Conservation (phyloP, 108 stramenopile species). For the Asterionellopsis glacialis region DNA sequence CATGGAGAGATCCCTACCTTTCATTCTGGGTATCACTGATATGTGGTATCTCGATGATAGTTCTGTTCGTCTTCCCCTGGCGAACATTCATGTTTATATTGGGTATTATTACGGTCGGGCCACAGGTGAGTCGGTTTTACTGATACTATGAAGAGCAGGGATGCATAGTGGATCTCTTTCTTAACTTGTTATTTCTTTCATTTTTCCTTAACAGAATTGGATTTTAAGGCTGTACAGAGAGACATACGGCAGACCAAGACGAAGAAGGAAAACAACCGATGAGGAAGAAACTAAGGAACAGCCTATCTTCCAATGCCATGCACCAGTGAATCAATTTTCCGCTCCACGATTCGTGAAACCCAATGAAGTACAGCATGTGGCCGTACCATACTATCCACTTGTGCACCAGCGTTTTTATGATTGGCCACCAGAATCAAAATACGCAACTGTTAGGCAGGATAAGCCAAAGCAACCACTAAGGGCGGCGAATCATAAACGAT, state of each 20-base stretch:
- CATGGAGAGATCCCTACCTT: constrained; percentile 66
- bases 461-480: background rate
- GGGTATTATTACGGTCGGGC: constrained; percentile 52
- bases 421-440: constrained; percentile 69
- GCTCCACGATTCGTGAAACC: background rate
- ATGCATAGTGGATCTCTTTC: background rate
- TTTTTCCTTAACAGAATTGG: constrained; percentile 1
- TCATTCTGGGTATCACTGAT: constrained; percentile 44
- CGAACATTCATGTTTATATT: constrained; percentile 47
- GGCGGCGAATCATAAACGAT: too few relatives aligned
- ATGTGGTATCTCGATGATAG: constrained; percentile 10
- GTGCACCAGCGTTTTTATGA: constrained; percentile 56
- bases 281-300: constrained; percentile 1
- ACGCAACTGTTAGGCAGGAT: constrained; percentile 13
- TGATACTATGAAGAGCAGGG: background rate
- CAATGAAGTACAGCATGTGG: constrained; percentile 37
- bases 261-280: background rate
- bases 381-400: constrained; percentile 61
- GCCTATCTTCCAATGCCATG: constrained; percentile 1
- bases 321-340: too few relatives aligned
- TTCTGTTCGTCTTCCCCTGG: constrained; percentile 67
- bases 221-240: background rate
- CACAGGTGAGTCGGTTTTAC: constrained; percentile 20
- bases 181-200: background rate
- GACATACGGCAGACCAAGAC: background rate